These are phyloP conservation scores for Microsporum audouinii DNA, from an alignment of 2,329 filamentous ascomycete genomes.

Conservation along the genomic window DNA sequence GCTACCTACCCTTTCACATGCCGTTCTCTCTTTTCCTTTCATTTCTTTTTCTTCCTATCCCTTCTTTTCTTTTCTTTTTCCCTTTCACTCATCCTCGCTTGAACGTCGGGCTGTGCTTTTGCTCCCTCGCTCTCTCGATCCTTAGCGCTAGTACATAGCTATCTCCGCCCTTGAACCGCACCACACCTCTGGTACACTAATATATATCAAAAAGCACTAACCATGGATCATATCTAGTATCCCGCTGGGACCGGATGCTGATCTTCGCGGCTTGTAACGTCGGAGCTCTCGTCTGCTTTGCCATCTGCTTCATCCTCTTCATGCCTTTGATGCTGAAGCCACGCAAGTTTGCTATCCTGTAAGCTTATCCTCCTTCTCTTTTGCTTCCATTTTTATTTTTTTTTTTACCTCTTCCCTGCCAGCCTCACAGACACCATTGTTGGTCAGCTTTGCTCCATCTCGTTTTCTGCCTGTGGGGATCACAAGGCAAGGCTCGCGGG, in stretches of 20 bases:
- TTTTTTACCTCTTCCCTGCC: conserved; percentile 15
- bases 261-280: conserved; percentile 87
- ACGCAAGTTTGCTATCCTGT: conserved; percentile 94
- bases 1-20: neutral
- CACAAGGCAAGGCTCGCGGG: conserved; percentile 1
- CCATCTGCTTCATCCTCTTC: conserved; percentile 75
- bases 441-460: neutral
- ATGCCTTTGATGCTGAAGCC: conserved; percentile 69
- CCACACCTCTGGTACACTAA: neutral
- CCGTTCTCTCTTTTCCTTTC: neutral
- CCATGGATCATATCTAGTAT: conserved; percentile 50
- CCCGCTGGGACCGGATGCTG: conserved; percentile 89
- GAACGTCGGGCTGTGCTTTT: neutral
- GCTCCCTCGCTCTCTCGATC: neutral
- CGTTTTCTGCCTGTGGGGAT: neutral
- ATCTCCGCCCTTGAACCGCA: neutral
- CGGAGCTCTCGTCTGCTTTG: conserved; percentile 80
- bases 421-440: neutral
- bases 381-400: neutral
- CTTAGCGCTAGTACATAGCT: neutral
- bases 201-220: neutral
- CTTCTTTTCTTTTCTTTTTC: neutral
- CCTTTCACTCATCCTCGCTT: neutral
- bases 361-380: conserved; percentile 38
- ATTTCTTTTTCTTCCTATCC: neutral